Evolutionary conservation across 805 yeast species (phyloP).

Genomic region (Clavispora vitiphila): DNA sequence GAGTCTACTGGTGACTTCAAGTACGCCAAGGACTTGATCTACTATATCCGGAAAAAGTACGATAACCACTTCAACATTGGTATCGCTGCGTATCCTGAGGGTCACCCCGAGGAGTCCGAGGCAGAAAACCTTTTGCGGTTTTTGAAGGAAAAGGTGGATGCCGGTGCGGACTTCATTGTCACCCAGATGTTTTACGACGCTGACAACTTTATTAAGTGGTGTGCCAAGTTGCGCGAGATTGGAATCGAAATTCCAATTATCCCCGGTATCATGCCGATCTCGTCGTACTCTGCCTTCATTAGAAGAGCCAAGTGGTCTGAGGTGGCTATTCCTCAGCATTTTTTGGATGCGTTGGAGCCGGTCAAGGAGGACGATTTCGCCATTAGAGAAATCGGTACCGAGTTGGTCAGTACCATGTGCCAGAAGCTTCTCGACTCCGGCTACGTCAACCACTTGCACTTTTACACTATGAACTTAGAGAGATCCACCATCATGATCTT

Average conservation of each 20-base stretch:
- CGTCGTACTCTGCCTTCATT: constrained; percentile 88
- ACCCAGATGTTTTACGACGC: constrained; percentile 98
- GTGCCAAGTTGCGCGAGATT: constrained; percentile 55
- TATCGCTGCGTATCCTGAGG: constrained; percentile 97
- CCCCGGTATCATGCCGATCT: constrained; percentile 98
- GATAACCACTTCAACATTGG: constrained; percentile 93
- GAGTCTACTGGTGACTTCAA: constrained; percentile 79
- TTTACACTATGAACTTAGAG: constrained; percentile 97
- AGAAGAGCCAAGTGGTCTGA: constrained; percentile 96
- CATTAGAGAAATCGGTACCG: constrained; percentile 82
- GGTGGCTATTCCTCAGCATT: constrained; percentile 70
- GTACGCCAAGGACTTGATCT: constrained; percentile 83
- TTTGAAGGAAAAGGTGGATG: constrained; percentile 84
- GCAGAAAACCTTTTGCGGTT: constrained; percentile 49
- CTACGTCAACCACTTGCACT: constrained; percentile 78
- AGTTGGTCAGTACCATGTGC: constrained; percentile 82
- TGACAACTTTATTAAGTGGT: constrained; percentile 82
- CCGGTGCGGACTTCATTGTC: constrained; percentile 89
- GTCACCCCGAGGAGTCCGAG: constrained; percentile 79
- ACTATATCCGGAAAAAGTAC: constrained; percentile 66
- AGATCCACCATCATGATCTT: constrained; percentile 84
- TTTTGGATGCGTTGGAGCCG: constrained; percentile 66
- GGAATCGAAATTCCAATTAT: constrained; percentile 85
- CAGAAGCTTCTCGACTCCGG: constrained; percentile 63
- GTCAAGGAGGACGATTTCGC: constrained; percentile 85